These are phyloP conservation scores for Cutaneotrichosporon sp. DNA, from an alignment of 1,284 basidiomycete genomes.

Conservation along the genomic window DNA sequence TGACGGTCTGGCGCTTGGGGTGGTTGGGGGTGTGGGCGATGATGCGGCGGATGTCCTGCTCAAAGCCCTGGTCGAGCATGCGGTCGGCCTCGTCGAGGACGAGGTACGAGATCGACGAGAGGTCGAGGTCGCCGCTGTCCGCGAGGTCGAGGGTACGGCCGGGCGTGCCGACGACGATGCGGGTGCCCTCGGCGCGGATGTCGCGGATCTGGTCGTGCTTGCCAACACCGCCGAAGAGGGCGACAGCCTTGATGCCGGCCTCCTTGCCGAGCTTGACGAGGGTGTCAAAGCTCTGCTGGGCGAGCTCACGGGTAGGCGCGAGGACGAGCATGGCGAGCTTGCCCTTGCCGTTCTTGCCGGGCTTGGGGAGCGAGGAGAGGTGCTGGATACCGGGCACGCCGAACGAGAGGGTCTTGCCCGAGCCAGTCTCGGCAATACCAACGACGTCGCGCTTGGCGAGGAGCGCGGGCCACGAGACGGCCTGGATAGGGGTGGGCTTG, in stretches of 20 bases:
- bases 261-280: conserved; percentile 74
- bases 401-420: conserved; percentile 95
- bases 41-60: conserved; percentile 94
- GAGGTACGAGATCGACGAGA: conserved; percentile 84
- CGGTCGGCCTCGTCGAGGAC: conserved; percentile 97
- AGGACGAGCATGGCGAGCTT: conserved; percentile 77
- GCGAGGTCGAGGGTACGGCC: conserved; percentile 90
- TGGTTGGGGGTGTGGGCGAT: conserved; percentile 73
- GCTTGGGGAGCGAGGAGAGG: conserved; percentile 48
- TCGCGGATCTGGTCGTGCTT: conserved; percentile 77
- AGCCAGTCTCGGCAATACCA: conserved; percentile 97
- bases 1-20: conserved; percentile 76
- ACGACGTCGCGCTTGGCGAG: conserved; percentile 83
- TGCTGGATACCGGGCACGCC: conserved; percentile 76
- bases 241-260: conserved; percentile 76
- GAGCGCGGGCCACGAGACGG: conserved; percentile 91
- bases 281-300: conserved; percentile 90
- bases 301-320: conserved; percentile 91
- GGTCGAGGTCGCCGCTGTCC: conserved; percentile 77
- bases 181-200: conserved; percentile 62
- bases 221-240: conserved; percentile 88
- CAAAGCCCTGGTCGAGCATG: conserved; percentile 98
- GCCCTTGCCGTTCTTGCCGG: conserved; percentile 43
- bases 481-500: conserved; percentile 93
- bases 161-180: conserved; percentile 91